Conservation (phyloP, 192 early-diverging fungal genomes). For the Linnemannia elongata region DNA sequence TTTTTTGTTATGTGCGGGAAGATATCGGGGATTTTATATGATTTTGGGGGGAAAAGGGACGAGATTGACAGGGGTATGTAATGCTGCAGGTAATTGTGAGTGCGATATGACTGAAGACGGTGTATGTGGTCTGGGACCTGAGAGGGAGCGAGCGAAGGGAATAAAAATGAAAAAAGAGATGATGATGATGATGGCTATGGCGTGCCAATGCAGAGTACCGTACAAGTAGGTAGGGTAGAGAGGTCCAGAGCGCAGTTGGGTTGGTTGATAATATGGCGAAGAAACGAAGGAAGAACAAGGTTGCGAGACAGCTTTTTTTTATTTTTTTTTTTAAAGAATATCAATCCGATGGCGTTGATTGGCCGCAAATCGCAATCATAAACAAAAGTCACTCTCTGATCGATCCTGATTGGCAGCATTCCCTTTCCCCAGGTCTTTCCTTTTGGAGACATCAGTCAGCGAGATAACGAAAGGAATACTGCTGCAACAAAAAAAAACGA, state of each 20-base stretch:
- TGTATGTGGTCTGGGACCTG: neutral
- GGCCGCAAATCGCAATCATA: neutral
- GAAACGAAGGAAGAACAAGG: neutral
- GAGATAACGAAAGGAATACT: neutral
- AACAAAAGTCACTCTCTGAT: neutral
- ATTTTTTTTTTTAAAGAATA: neutral
- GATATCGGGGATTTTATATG: neutral
- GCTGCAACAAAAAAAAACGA: neutral
- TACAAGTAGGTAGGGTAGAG: neutral
- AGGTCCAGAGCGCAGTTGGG: neutral
- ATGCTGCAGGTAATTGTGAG: neutral
- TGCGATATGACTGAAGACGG: neutral
- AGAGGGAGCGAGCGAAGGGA: too few relatives aligned
- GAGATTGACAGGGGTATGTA: too few relatives aligned
- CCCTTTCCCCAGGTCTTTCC: slow-evolving; percentile 35
- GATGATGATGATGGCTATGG: neutral
- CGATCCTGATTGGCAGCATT: neutral
- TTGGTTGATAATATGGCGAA: neutral
- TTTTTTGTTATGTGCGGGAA: neutral
- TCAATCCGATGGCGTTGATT: neutral
- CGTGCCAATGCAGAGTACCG: neutral
- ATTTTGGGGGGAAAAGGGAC: neutral
- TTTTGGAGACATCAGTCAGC: slow-evolving; percentile 7
- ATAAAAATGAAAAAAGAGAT: neutral
- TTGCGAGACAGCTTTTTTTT: too few relatives aligned